Percentiles rank a stretch among this genome's conserved stretches.
Conservation (phyloP, 148 eudicot species). For the Vaccinium macrocarpon region DNA sequence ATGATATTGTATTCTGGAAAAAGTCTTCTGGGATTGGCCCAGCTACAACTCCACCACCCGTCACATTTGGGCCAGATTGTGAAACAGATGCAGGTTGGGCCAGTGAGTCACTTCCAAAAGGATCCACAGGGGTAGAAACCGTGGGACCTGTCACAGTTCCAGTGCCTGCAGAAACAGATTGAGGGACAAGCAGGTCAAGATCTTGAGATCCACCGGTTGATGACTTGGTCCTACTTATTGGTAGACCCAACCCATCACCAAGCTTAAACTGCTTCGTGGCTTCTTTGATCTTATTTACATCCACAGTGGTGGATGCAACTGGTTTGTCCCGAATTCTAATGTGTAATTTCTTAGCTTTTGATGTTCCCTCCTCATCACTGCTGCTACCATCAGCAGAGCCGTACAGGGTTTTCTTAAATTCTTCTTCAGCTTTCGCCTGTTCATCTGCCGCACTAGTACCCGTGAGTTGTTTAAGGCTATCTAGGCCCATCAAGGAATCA, state of each 20-base stretch:
- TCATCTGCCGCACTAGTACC: constrained; percentile 61
- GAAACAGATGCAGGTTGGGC: constrained; percentile 44
- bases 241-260: constrained; percentile 61
- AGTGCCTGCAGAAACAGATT: constrained; percentile 39
- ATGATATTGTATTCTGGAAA: constrained; percentile 91
- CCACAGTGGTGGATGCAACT: constrained; percentile 68
- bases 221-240: constrained; percentile 80
- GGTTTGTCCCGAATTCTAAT: constrained; percentile 86
- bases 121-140: constrained; percentile 53
- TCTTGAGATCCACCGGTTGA: constrained; percentile 56
- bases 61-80: constrained; percentile 43
- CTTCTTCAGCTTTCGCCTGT: constrained; percentile 93
- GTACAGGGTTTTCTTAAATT: constrained; percentile 82
- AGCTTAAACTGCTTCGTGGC: constrained; percentile 86
- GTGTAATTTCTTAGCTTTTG: constrained; percentile 66
- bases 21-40: constrained; percentile 96
- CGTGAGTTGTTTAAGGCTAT: constrained; percentile 54
- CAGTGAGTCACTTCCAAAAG: constrained; percentile 56
- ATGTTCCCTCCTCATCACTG: constrained; percentile 83
- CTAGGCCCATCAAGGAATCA: constrained; percentile 71
- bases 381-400: constrained; percentile 85
- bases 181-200: constrained; percentile 48
- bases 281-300: constrained; percentile 92
- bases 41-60: constrained; percentile 55
- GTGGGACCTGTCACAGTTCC: constrained; percentile 35